phyloP scores from a whole-genome alignment of 495 filamentous ascomycete species.

The Annulohypoxylon bovei region DNA sequence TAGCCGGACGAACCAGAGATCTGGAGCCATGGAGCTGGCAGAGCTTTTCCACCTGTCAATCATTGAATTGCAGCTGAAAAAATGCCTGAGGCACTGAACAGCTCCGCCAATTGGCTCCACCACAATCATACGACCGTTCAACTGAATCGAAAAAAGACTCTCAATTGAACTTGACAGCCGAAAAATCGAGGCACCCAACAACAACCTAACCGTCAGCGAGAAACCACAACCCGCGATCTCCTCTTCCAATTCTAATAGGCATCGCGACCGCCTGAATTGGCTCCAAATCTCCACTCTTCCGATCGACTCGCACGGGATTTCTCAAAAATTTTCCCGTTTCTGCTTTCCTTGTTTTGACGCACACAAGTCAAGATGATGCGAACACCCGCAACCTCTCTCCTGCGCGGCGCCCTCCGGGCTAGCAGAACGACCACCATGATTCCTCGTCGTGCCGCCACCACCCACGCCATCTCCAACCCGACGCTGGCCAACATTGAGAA shows the following conservation, averaged over 20 bases:
- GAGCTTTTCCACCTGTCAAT: constrained; percentile 23
- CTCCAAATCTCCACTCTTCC: constrained; percentile 54
- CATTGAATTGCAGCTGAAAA: neutral
- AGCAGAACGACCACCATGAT: constrained; percentile 51
- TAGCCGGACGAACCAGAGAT: constrained; percentile 21
- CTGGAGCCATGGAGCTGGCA: constrained; percentile 29
- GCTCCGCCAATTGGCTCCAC: constrained; percentile 42
- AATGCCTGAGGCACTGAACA: constrained; percentile 30
- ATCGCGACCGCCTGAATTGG: constrained; percentile 52
- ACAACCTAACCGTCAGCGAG: constrained; percentile 44
- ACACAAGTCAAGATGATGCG: constrained; percentile 51
- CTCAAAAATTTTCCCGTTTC: constrained; percentile 10
- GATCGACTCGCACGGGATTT: constrained; percentile 36
- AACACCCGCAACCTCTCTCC: constrained; percentile 49
- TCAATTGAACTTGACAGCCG: constrained; percentile 31
- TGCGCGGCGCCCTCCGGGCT: constrained; percentile 56
- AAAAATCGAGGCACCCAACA: constrained; percentile 21
- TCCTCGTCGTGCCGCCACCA: constrained; percentile 72
- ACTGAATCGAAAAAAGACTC: constrained; percentile 42
- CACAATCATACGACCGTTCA: constrained; percentile 43
- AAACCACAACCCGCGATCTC: constrained; percentile 40
- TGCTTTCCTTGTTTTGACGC: neutral
- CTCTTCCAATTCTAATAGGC: constrained; percentile 35
- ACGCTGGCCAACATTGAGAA: constrained; percentile 98
- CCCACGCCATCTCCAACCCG: constrained; percentile 96